phyloP scores from a whole-genome alignment of 1,284 basidiomycete species.

The Laetiporus sulphureus region DNA sequence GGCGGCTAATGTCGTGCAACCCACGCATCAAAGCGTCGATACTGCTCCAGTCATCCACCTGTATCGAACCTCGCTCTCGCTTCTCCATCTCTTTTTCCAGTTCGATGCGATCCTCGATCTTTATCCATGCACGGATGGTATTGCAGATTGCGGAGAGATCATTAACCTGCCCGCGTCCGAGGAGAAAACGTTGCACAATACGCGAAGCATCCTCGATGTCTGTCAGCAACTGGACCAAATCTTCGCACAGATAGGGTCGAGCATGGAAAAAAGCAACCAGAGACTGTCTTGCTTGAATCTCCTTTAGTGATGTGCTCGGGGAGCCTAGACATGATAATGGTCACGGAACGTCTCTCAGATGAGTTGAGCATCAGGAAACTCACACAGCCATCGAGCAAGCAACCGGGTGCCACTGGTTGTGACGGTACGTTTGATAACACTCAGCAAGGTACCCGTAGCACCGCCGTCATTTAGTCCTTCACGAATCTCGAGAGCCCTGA shows the following conservation, averaged over 20 bases:
- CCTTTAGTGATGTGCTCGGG: conserved; percentile 73
- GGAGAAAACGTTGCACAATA: conserved; percentile 73
- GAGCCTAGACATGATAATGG: conserved; percentile 44
- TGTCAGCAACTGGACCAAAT: conserved; percentile 54
- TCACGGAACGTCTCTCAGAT: neutral
- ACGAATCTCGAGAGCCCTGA: conserved; percentile 83
- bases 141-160: conserved; percentile 62
- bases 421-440: conserved; percentile 71
- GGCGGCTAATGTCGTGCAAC: conserved; percentile 46
- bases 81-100: conserved; percentile 51
- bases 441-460: conserved; percentile 69
- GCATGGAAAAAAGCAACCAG: conserved; percentile 74
- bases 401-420: conserved; percentile 80
- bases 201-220: conserved; percentile 70
- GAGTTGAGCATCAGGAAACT: conserved; percentile 21
- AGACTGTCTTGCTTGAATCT: conserved; percentile 73
- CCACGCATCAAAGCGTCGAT: conserved; percentile 49
- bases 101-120: conserved; percentile 40
- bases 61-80: conserved; percentile 28
- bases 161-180: conserved; percentile 59
- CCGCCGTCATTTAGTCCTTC: conserved; percentile 75
- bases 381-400: conserved; percentile 72
- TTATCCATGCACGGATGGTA: conserved; percentile 54
- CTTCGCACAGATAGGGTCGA: conserved; percentile 60
- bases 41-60: conserved; percentile 43